Evolutionary conservation across 2,329 filamentous ascomycete genomes (phyloP).

Genomic region (Gremmenia infestans): DNA sequence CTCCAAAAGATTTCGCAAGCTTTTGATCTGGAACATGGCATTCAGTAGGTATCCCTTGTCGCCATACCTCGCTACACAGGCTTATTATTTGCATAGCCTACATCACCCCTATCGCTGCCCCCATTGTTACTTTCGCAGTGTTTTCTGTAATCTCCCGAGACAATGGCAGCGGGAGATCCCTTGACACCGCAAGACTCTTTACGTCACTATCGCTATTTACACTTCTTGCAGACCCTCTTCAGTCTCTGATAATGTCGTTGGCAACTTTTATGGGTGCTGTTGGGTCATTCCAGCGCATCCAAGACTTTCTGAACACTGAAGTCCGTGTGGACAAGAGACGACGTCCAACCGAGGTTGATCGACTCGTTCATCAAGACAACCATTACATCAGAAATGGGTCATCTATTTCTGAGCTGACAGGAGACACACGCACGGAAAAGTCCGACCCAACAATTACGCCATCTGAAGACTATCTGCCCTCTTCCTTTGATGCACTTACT

Average conservation of each 20-base stretch:
- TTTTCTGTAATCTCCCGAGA: conserved; percentile 7
- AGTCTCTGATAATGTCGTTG: conserved; percentile 18
- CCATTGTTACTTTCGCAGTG: conserved; percentile 11
- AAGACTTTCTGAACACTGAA: conserved; percentile 21
- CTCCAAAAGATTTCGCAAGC: conserved; percentile 13
- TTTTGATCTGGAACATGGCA: conserved; percentile 3
- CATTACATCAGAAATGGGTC: background rate
- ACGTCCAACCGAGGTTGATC: background rate
- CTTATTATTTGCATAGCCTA: conserved; percentile 1
- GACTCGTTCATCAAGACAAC: background rate
- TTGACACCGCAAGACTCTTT: conserved; percentile 14
- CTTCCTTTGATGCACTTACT: background rate
- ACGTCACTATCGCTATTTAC: conserved; percentile 25
- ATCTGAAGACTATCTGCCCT: background rate
- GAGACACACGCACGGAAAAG: background rate
- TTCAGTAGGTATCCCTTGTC: conserved; percentile 3
- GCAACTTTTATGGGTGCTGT: conserved; percentile 17
- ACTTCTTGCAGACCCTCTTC: conserved; percentile 18
- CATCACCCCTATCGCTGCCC: conserved; percentile 5
- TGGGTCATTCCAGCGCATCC: conserved; percentile 23
- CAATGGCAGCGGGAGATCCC: background rate
- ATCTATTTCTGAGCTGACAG: background rate
- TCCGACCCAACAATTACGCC: background rate
- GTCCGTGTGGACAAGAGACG: conserved; percentile 1
- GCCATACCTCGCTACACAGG: background rate